phyloP scores from a whole-genome alignment of 23 red algal species.

The Gracilaria domingensis region DNA sequence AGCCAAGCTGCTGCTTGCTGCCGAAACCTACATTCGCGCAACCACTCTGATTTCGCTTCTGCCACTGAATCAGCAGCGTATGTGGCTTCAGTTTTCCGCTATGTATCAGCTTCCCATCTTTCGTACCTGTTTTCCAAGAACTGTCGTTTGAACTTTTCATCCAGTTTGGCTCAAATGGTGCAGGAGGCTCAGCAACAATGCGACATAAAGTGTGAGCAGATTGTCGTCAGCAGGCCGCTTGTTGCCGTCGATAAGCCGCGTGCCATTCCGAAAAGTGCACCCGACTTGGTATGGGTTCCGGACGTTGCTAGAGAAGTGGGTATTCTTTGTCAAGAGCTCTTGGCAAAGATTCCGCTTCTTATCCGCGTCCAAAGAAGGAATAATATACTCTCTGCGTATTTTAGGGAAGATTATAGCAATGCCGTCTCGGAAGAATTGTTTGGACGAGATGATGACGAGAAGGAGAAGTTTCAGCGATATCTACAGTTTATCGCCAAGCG shows the following conservation, averaged over 20 bases:
- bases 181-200: conserved; percentile 5
- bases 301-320: conserved; percentile 54
- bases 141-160: conserved; percentile 33
- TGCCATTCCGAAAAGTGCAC: conserved; percentile 10
- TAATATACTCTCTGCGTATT: conserved; percentile 34
- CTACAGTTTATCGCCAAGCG: conserved; percentile 11
- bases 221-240: conserved; percentile 44
- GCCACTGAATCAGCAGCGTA: neutral
- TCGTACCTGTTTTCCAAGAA: conserved; percentile 45
- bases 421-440: conserved; percentile 39
- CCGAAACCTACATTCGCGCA: neutral
- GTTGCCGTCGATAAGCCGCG: conserved; percentile 13
- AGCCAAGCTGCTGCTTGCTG: neutral
- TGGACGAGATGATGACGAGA: conserved; percentile 20
- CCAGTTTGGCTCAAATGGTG: conserved; percentile 10
- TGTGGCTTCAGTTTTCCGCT: conserved; percentile 44
- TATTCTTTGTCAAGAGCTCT: conserved; percentile 48
- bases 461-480: conserved; percentile 16
- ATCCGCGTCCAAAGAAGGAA: conserved; percentile 41
- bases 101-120: conserved; percentile 18
- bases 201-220: conserved; percentile 30
- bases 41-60: neutral
- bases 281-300: conserved; percentile 2
- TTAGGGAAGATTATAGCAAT: conserved; percentile 49
- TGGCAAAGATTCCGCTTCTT: conserved; percentile 50